Base-by-base conservation (phyloP, 345 rosid species). In the Linum lewisii region DNA sequence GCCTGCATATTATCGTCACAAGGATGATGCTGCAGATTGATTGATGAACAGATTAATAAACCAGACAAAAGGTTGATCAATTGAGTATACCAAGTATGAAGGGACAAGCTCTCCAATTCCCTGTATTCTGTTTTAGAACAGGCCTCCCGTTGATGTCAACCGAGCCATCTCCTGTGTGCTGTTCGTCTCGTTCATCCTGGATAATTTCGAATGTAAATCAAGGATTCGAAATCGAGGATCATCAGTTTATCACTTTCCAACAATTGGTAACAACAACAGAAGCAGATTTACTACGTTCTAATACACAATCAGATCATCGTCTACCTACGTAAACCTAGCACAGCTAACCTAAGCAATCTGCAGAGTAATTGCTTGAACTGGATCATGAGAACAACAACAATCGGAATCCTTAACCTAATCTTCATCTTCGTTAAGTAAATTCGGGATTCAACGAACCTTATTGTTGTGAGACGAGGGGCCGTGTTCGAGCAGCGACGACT, bases 81-180 rank as follows among this genome's bases (percentile, higher is more conserved):
- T 29, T 29, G 2, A 67, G 21, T 16, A 37, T 69, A 90, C 97
- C 95, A 62, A 93, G 70, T 69, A 93, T 93, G 69, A 89, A 93
- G 18, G 99, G 92, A 65, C 97, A 89, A 38, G 96, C 99, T 89
- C 72, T 87, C 99, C 97, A 93, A 55, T 82, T 89, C 22, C 97
- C 97, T 26, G 95, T 87, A 7, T 73, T 89, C 70, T 79, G 70
- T 81, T 85, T 89, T 68, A 89, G 73, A 63, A 87, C 83, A 37
- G 86, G 96, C 25, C 85, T 79, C 55, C 97, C 96, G 1, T 73
- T 38, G 49, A 82, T 6, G 65, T 87, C 95, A 45, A 93, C 97
- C 0, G 99, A 89, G 70, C 97, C 96, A 85, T 93, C 99, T 72
- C 94, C 83, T 4, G 97, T 87, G 75, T 81, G 82, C 55, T 76